These are phyloP conservation scores for Chlamydomonas eustigma DNA, from an alignment of 139 green algal species.

Conservation along the genomic window DNA sequence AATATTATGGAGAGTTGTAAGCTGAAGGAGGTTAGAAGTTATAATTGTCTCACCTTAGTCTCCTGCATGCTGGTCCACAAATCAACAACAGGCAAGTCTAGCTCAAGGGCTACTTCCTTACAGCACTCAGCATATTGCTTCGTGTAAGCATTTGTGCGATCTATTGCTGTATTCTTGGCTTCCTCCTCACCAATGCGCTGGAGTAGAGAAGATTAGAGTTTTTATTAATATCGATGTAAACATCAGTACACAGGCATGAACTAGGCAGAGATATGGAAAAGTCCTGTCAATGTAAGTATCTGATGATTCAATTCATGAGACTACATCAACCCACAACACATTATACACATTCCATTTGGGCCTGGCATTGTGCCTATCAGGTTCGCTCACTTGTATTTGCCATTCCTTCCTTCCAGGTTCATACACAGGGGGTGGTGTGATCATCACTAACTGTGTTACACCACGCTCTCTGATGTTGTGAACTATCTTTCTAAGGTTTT, in stretches of 20 bases:
- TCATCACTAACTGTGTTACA: slow-evolving; percentile 52
- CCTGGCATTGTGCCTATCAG: not conserved
- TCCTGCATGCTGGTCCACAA: slow-evolving; percentile 59
- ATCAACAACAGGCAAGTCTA: slow-evolving; percentile 60
- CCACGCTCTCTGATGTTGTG: slow-evolving; percentile 16
- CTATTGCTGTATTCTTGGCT: slow-evolving; percentile 16
- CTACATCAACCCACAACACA: not conserved
- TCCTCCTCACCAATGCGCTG: not conserved
- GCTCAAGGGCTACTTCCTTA: slow-evolving; percentile 31
- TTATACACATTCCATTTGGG: not conserved
- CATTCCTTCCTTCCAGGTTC: slow-evolving; percentile 47
- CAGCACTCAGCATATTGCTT: slow-evolving; percentile 54
- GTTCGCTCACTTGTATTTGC: not conserved
- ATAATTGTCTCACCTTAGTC: slow-evolving; percentile 22
- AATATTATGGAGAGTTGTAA: not conserved
- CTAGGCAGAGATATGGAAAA: not conserved
- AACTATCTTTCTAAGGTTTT: slow-evolving; percentile 65
- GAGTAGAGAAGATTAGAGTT: too few species aligned
- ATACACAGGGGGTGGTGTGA: slow-evolving; percentile 71
- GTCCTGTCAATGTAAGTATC: not conserved
- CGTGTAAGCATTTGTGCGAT: slow-evolving; percentile 36
- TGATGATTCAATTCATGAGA: not conserved
- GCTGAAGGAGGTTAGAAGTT: not conserved
- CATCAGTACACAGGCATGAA: not conserved
- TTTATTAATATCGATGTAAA: too few species aligned